These are phyloP conservation scores for Endotrypanum monterogeii DNA, from an alignment of 208 protist species.

Conservation along the genomic window DNA sequence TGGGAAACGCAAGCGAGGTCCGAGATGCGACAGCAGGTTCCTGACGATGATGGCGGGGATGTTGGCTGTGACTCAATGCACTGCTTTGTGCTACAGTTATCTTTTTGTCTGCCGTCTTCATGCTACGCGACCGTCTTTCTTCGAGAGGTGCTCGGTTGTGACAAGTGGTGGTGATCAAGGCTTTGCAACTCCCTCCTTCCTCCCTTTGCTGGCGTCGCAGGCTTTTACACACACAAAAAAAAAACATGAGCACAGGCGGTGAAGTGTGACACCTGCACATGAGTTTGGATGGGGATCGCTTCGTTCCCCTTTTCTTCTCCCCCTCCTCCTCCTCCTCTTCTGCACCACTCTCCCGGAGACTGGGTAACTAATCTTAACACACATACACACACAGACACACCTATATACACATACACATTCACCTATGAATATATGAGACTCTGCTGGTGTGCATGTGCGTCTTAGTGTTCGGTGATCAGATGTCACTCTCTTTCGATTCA, in stretches of 20 bases:
- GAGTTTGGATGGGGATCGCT: background rate
- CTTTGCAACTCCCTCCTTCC: no score
- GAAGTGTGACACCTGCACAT: background rate
- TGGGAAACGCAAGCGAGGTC: constrained; percentile 2
- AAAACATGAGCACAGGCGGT: background rate
- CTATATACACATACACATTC: background rate
- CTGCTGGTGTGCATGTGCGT: background rate
- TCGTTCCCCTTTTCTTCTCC: constrained; percentile 2
- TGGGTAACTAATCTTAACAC: no score
- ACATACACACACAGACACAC: constrained; percentile 23
- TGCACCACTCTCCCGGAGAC: no score
- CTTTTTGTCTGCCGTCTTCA: constrained; percentile 73
- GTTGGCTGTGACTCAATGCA: background rate
- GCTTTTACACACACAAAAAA: constrained; percentile 1
- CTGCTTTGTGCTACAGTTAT: constrained; percentile 25
- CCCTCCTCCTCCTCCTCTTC: background rate
- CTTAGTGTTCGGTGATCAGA: no score
- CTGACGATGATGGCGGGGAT: constrained; percentile 1
- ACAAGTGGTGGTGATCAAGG: constrained; percentile 61
- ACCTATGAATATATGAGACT: background rate
- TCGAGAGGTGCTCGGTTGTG: constrained; percentile 65
- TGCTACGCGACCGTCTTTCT: constrained; percentile 86
- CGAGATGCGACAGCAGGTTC: background rate
- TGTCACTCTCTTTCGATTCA: no score
- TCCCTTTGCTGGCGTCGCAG: background rate